These are phyloP conservation scores for Solanum sejunctum DNA, from an alignment of 257 asterid genomes.

Conservation along the genomic window DNA sequence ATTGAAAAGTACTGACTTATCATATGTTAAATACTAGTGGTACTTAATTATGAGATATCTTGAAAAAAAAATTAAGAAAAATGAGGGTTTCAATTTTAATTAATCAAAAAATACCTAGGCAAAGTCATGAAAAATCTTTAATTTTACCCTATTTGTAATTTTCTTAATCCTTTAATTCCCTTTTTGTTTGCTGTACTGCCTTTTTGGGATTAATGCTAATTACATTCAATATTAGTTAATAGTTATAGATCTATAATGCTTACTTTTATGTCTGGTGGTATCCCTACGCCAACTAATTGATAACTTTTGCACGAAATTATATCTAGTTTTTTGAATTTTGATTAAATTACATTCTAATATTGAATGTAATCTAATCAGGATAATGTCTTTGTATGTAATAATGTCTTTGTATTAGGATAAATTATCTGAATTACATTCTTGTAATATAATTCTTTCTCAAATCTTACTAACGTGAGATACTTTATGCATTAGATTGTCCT, in stretches of 20 bases:
- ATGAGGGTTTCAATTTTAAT: background rate
- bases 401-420: no score
- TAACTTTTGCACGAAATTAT: background rate
- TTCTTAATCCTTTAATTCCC: background rate
- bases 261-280: background rate
- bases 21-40: background rate
- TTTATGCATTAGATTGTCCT: no score
- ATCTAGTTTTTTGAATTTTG: background rate
- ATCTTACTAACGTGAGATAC: no score
- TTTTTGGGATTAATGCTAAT: slow-evolving; percentile 1
- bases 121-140: background rate
- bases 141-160: slow-evolving; percentile 1
- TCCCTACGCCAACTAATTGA: background rate
- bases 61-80: background rate
- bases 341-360: background rate
- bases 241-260: background rate
- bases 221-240: background rate
- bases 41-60: background rate
- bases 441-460: no score
- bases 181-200: background rate
- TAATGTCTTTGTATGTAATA: no score
- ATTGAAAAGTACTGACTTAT: background rate
- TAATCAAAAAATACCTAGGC: background rate
- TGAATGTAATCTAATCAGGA: no score
- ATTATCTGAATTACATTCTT: no score